Base-by-base conservation (phyloP, 495 filamentous ascomycete species). In the Podospora comata region DNA sequence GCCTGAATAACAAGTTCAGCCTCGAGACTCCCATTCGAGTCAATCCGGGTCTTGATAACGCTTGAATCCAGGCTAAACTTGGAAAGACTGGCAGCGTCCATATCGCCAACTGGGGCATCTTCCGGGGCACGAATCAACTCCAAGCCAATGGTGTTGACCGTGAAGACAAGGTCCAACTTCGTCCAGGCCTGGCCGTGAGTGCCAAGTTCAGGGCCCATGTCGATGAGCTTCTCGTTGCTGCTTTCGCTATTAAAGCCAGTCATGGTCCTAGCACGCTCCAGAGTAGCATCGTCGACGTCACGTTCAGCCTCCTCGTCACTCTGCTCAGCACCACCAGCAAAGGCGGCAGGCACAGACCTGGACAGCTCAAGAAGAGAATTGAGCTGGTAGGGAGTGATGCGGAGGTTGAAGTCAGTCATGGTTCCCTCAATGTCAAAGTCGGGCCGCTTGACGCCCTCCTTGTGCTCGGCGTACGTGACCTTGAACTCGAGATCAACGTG, bases 21-120 rank as follows among this genome's bases (percentile, higher is more conserved):
- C 76, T 99, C 95, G 19, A 99, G 75, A 13, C 94, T 93, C 20
- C 91, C 90, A 79, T 99, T 93, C 28, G 90, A 95, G 70, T 97
- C 86, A 91, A 98, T 95, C n/a, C 92, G 89, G 3, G 96, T 83
- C 82, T 97, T 98, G 61, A 97, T 83, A 71, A 87, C 90, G 18
- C 92, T 98, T 66, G 96, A 89, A 70, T 98, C 94, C 62, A 99
- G 83, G 28, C 93, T 94, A 77, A 98, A 98, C 66, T 90, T 92
- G 13, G 95, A 97, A 20, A 99, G 78, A 72, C 96, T 97, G 3
- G 92, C 90, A 39, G 86, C 84, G 69, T 94, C 92, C 27, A 94
- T 73, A 67, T 91, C 83, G 11, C 91, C 90, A 58, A 97, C 86
- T 1, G 94, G 93, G 66, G 86, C 84, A 69, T 90, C 84, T 59